These are phyloP conservation scores for Suillus weaverae DNA, from an alignment of 768 basidiomycete genomes.

Conservation along the genomic window DNA sequence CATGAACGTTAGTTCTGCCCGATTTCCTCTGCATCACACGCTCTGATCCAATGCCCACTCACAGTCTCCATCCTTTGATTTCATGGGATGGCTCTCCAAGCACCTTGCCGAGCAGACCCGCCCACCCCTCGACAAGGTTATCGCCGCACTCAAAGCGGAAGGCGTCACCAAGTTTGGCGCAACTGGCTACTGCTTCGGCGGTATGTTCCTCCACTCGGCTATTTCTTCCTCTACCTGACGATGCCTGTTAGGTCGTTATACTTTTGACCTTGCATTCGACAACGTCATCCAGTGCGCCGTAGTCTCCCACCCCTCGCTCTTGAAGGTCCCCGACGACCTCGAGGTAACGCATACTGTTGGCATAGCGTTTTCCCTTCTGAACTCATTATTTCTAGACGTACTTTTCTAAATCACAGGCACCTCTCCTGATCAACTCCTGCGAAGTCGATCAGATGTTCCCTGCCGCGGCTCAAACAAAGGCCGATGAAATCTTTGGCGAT, in stretches of 20 bases:
- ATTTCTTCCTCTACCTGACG: background rate
- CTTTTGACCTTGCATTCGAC: conserved; percentile 64
- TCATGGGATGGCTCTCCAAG: conserved; percentile 42
- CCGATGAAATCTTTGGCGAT: conserved; percentile 51
- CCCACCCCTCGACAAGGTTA: conserved; percentile 54
- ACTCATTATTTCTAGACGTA: conserved; percentile 44
- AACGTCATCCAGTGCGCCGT: conserved; percentile 48
- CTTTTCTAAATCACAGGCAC: conserved; percentile 42
- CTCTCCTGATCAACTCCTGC: conserved; percentile 71
- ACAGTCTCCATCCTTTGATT: conserved; percentile 36
- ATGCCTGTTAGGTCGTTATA: conserved; percentile 44
- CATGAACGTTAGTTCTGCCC: conserved; percentile 10
- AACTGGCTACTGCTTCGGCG: conserved; percentile 72
- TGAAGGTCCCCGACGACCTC: conserved; percentile 59
- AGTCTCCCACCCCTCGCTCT: conserved; percentile 61
- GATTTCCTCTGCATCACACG: background rate
- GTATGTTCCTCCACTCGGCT: conserved; percentile 29
- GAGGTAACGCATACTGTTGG: conserved; percentile 40
- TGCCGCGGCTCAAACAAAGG: conserved; percentile 38
- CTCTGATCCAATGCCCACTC: too few relatives aligned
- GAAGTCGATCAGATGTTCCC: conserved; percentile 54
- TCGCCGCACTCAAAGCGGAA: conserved; percentile 53
- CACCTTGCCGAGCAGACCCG: conserved; percentile 45
- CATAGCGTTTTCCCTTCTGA: background rate
- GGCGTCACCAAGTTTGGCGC: conserved; percentile 62